Conservation (phyloP, 352 stramenopile genomes). For the Globisporangium sylvaticum region DNA sequence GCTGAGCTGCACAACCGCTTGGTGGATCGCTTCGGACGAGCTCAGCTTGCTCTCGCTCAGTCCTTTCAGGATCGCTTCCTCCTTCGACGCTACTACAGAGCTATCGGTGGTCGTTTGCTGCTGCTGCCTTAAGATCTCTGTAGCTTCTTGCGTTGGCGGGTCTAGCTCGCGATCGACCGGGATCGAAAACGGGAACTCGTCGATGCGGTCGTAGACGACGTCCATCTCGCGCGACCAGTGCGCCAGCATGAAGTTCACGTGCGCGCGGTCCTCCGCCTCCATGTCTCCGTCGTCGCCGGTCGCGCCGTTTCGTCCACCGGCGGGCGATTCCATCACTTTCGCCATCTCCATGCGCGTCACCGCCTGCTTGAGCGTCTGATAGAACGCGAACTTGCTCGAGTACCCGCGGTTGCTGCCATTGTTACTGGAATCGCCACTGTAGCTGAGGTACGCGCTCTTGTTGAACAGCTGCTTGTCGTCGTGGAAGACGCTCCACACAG, state of each 20-base stretch:
- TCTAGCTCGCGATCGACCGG: constrained; percentile 32
- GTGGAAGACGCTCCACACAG: constrained; percentile 26
- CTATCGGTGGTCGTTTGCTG: not conserved
- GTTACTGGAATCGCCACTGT: not conserved
- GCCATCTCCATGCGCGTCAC: constrained; percentile 32
- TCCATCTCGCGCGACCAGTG: constrained; percentile 46
- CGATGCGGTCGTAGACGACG: constrained; percentile 31
- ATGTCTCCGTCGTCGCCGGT: constrained; percentile 1
- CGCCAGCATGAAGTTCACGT: constrained; percentile 41
- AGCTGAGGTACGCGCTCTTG: constrained; percentile 25
- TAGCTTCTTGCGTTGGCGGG: not conserved
- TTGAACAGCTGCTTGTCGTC: constrained; percentile 24
- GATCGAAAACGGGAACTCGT: constrained; percentile 37
- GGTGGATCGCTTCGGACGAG: constrained; percentile 41
- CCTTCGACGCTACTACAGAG: constrained; percentile 8
- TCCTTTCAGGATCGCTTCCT: constrained; percentile 47
- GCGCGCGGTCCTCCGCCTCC: constrained; percentile 16
- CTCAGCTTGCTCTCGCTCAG: constrained; percentile 40
- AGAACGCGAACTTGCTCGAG: constrained; percentile 27
- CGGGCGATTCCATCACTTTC: constrained; percentile 6
- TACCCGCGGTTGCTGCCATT: constrained; percentile 1
- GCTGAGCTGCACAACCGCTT: constrained; percentile 32
- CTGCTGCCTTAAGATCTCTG: not conserved
- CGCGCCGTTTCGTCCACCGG: not conserved
- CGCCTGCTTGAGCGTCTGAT: constrained; percentile 30